These are phyloP conservation scores for Fusarium liriodendri DNA, from an alignment of 2,329 filamentous ascomycete species.

Conservation along the genomic window DNA sequence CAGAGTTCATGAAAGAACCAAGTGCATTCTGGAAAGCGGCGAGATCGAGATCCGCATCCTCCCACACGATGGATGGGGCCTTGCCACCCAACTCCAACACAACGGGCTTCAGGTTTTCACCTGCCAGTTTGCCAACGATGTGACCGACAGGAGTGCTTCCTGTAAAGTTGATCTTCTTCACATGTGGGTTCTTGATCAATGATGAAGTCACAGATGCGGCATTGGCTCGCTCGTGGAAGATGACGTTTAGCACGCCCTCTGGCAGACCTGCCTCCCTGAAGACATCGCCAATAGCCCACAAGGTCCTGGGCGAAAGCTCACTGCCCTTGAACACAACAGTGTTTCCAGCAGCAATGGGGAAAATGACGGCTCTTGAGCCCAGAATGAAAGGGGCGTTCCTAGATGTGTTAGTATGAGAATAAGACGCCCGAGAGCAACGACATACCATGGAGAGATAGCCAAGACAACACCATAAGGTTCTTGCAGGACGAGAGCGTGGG, in stretches of 20 bases:
- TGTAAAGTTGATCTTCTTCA: constrained; percentile 90
- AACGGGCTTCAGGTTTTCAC: constrained; percentile 80
- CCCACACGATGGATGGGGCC: constrained; percentile 80
- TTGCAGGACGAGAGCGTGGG: constrained; percentile 72
- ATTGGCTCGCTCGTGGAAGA: constrained; percentile 73
- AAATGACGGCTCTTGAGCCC: constrained; percentile 64
- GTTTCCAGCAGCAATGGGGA: constrained; percentile 82
- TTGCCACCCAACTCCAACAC: constrained; percentile 88
- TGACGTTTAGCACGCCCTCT: constrained; percentile 77
- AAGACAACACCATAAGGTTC: constrained; percentile 85
- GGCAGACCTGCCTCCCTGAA: constrained; percentile 83
- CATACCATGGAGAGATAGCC: constrained; percentile 83
- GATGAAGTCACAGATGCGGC: constrained; percentile 74
- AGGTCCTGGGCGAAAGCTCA: constrained; percentile 73
- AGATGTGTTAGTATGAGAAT: neutral
- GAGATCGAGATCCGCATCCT: constrained; percentile 80
- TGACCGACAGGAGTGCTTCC: constrained; percentile 80
- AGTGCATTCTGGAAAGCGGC: constrained; percentile 76
- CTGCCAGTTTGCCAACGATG: constrained; percentile 77
- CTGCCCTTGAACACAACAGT: constrained; percentile 79
- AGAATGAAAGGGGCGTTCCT: constrained; percentile 71
- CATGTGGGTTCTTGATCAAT: constrained; percentile 72
- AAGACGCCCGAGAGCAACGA: neutral
- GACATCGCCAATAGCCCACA: constrained; percentile 70
- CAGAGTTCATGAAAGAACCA: constrained; percentile 78